A percentile compares a stretch with the other conserved stretches of the same genome.
These are phyloP conservation scores for Picochlorum sp. DNA, from an alignment of 139 green algal species.

Conservation along the genomic window DNA sequence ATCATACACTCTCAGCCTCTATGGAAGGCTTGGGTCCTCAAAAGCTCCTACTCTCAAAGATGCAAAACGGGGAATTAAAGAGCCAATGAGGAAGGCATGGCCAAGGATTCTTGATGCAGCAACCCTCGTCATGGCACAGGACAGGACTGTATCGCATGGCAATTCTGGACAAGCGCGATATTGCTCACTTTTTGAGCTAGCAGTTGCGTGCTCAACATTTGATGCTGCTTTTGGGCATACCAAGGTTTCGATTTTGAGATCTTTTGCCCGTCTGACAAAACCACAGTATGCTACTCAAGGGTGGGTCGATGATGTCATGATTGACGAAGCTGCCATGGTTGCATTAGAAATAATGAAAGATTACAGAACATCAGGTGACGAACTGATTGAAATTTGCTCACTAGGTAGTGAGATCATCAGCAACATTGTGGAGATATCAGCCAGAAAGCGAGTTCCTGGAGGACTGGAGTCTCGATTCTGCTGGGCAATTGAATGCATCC, in stretches of 20 bases:
- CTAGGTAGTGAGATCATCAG: too few species aligned
- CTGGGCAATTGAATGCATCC: too few species aligned
- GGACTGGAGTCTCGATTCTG: too few species aligned
- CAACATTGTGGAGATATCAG: too few species aligned
- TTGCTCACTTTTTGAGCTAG: conserved; percentile 33
- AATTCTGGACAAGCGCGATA: conserved; percentile 11
- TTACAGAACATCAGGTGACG: too few species aligned
- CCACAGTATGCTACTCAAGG: conserved; percentile 8
- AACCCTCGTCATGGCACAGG: conserved; percentile 20
- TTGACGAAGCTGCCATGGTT: conserved; percentile 11
- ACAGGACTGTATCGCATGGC: conserved; percentile 6
- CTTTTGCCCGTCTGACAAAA: conserved; percentile 17
- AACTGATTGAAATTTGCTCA: too few species aligned
- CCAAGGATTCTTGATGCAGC: conserved; percentile 24
- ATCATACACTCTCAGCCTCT: conserved; percentile 4
- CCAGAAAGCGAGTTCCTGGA: too few species aligned
- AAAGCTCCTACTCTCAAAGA: conserved; percentile 6
- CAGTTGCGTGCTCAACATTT: conserved; percentile 22
- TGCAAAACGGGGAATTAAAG: conserved; percentile 12
- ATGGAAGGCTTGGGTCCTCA: not conserved
- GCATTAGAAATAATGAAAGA: not conserved
- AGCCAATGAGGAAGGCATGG: conserved; percentile 24
- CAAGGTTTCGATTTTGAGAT: conserved; percentile 2
- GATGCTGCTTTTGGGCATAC: not conserved
- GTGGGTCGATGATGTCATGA: not conserved